These are phyloP conservation scores for Blastomyces percursus DNA, from an alignment of 2,329 filamentous ascomycete genomes.

Conservation along the genomic window DNA sequence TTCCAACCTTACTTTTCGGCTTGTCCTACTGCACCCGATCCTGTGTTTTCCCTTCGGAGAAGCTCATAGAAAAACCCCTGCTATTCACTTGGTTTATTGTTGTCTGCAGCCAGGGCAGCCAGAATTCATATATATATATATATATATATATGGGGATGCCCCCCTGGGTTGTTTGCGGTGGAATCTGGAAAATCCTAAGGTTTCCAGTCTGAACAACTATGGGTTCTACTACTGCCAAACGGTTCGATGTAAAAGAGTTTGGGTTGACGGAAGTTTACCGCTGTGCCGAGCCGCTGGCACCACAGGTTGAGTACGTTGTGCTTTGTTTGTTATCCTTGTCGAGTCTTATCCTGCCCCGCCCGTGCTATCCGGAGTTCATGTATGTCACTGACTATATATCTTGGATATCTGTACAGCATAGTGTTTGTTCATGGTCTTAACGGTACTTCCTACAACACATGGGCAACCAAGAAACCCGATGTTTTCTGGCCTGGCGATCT, in stretches of 20 bases:
- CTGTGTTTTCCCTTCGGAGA: neutral
- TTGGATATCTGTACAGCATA: slow-evolving; percentile 30
- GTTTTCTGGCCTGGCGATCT: slow-evolving; percentile 61
- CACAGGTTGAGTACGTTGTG: slow-evolving; percentile 29
- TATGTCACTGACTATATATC: neutral
- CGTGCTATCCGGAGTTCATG: neutral
- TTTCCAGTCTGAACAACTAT: slow-evolving; percentile 6
- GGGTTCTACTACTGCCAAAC: slow-evolving; percentile 15
- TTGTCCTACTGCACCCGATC: neutral
- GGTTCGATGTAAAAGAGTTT: slow-evolving; percentile 26
- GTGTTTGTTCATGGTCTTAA: slow-evolving; percentile 62
- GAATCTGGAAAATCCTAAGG: neutral
- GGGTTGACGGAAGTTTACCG: slow-evolving; percentile 35
- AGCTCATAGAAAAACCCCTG: neutral
- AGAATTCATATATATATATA: slow-evolving; percentile 1
- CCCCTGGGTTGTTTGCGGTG: neutral
- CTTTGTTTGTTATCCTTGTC: neutral
- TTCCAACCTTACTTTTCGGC: neutral
- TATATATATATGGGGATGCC: slow-evolving; percentile 3
- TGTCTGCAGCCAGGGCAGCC: neutral
- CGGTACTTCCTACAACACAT: slow-evolving; percentile 54
- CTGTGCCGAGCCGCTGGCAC: slow-evolving; percentile 20
- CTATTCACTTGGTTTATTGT: neutral
- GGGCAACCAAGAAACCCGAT: slow-evolving; percentile 44
- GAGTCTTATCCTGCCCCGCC: neutral